phyloP scores from a whole-genome alignment of 257 asterid genomes.

The Solanum piurae region DNA sequence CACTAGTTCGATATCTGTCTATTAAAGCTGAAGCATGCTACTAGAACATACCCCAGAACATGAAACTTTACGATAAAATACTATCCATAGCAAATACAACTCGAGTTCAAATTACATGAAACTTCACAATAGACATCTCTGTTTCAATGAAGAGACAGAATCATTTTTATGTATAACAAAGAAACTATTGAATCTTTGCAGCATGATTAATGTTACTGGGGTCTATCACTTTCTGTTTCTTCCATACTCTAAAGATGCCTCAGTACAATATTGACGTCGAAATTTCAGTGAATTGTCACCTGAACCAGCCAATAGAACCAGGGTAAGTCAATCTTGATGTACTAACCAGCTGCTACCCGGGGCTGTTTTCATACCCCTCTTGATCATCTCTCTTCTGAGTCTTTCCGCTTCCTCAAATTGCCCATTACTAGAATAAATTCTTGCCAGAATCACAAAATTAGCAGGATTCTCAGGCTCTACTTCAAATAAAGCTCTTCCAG shows the following conservation, averaged over 20 bases:
- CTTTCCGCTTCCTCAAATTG: conserved; percentile 19
- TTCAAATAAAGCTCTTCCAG: conserved; percentile 36
- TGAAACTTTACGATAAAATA: too few species aligned
- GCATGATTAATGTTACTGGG: not conserved
- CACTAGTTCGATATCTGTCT: not conserved
- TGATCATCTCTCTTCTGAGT: conserved; percentile 29
- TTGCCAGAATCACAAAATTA: conserved; percentile 28
- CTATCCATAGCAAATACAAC: not conserved
- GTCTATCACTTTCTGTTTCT: too few species aligned
- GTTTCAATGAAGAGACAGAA: not conserved
- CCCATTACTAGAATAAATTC: conserved; percentile 26
- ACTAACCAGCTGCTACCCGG: conserved; percentile 42
- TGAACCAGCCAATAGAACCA: not conserved
- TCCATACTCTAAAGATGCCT: not conserved
- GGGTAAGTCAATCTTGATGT: conserved; percentile 1
- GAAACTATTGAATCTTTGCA: not conserved
- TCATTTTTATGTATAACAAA: not conserved
- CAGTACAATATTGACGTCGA: not conserved
- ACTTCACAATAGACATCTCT: not conserved
- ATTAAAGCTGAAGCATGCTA: not conserved
- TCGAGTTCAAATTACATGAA: not conserved
- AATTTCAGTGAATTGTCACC: too few species aligned
- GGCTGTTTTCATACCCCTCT: conserved; percentile 23
- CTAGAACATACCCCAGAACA: too few species aligned
- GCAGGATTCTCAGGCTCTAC: conserved; percentile 44